Conservation (phyloP, 179 eudicot species). For the Drosera spatulata region DNA sequence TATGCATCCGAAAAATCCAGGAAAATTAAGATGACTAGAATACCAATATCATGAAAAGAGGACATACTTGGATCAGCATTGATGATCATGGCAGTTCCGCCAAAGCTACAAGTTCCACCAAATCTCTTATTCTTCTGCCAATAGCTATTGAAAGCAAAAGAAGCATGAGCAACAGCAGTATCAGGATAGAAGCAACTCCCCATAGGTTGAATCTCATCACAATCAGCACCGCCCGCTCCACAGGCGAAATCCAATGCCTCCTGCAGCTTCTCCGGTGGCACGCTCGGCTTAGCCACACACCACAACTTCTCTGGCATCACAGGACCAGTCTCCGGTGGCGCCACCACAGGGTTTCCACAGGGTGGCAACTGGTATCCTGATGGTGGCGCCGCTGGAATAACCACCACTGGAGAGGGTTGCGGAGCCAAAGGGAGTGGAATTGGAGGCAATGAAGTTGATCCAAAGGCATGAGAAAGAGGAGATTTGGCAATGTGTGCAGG, state of each 20-base stretch:
- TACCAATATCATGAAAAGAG: neutral
- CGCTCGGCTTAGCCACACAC: slow-evolving; percentile 98
- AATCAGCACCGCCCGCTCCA: slow-evolving; percentile 80
- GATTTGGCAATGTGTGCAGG: slow-evolving; percentile 24
- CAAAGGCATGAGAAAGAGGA: slow-evolving; percentile 58
- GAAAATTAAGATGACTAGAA: no score
- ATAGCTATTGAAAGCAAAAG: slow-evolving; percentile 86
- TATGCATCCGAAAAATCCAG: no score
- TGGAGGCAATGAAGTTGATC: slow-evolving; percentile 18
- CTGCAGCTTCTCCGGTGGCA: slow-evolving; percentile 73
- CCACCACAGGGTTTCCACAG: slow-evolving; percentile 33
- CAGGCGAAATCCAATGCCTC: slow-evolving; percentile 85
- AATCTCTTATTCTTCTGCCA: slow-evolving; percentile 70
- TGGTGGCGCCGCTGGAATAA: slow-evolving; percentile 18
- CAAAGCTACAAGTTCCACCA: slow-evolving; percentile 83
- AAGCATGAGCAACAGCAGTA: slow-evolving; percentile 68
- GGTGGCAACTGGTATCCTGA: slow-evolving; percentile 46
- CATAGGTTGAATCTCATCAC: slow-evolving; percentile 45
- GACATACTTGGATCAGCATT: slow-evolving; percentile 79
- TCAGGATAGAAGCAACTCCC: slow-evolving; percentile 75
- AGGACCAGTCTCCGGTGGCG: slow-evolving; percentile 8
- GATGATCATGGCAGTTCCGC: slow-evolving; percentile 90
- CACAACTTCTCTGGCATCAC: slow-evolving; percentile 32
- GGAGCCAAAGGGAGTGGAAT: slow-evolving; percentile 19
- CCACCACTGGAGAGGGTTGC: slow-evolving; percentile 19